Evolutionary conservation across 441 rosid species (phyloP).

Genomic region (Mallotus repandus): DNA sequence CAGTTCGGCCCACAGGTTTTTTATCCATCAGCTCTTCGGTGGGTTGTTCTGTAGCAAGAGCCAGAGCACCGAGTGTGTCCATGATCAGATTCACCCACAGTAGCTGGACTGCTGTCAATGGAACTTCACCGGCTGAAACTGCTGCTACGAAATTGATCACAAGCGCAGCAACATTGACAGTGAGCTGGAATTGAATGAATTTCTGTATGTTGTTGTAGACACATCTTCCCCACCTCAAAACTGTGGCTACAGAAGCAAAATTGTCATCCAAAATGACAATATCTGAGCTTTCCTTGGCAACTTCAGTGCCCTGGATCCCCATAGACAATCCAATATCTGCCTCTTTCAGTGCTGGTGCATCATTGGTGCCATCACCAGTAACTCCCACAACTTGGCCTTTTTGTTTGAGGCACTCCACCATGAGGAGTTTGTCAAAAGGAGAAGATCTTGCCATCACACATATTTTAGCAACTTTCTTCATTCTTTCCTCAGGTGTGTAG

Average conservation of each 20-base stretch:
- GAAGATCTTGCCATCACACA: slow-evolving; percentile 53
- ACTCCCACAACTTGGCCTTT: slow-evolving; percentile 54
- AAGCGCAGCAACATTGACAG: slow-evolving; percentile 44
- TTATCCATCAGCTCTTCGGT: slow-evolving; percentile 43
- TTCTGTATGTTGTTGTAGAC: slow-evolving; percentile 56
- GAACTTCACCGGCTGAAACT: slow-evolving; percentile 43
- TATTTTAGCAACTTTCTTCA: slow-evolving; percentile 45
- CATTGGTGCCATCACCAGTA: slow-evolving; percentile 56
- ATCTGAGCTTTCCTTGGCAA: slow-evolving; percentile 55
- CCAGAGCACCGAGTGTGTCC: slow-evolving; percentile 54
- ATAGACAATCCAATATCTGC: slow-evolving; percentile 55
- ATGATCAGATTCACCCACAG: slow-evolving; percentile 57
- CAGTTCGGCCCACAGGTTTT: slow-evolving; percentile 38
- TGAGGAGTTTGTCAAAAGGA: slow-evolving; percentile 50
- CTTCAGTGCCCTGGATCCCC: slow-evolving; percentile 64
- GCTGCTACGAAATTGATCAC: slow-evolving; percentile 50
- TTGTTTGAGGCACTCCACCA: slow-evolving; percentile 49
- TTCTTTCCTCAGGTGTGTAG: slow-evolving; percentile 39
- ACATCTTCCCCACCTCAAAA: slow-evolving; percentile 51
- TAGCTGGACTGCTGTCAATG: slow-evolving; percentile 50
- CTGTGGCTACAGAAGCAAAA: slow-evolving; percentile 43
- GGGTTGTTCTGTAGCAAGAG: slow-evolving; percentile 49
- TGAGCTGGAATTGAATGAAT: slow-evolving; percentile 58
- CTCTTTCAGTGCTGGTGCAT: slow-evolving; percentile 55
- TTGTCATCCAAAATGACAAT: slow-evolving; percentile 51